A percentile compares a stretch with the other conserved stretches of the same genome.
Conservation (phyloP, 352 stramenopile species). For the Phytopythium montanum region DNA sequence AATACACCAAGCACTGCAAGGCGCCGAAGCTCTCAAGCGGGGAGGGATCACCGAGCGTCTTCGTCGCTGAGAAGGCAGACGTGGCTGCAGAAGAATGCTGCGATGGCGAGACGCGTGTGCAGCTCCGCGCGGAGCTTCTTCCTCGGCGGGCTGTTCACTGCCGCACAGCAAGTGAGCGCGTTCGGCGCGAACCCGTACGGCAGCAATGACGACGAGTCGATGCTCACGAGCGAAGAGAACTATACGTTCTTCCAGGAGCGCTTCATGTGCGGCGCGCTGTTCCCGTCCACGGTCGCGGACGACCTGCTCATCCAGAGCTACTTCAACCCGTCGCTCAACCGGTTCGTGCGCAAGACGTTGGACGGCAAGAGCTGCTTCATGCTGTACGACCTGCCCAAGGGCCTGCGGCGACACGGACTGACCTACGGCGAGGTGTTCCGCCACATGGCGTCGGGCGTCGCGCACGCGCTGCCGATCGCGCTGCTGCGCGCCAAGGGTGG, state of each 20-base stretch:
- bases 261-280: constrained; percentile 80
- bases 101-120: neutral
- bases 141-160: constrained; percentile 53
- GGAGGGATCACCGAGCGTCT: constrained; percentile 15
- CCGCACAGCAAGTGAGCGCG: constrained; percentile 41
- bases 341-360: constrained; percentile 79
- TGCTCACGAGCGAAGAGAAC: constrained; percentile 45
- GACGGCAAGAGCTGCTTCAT: constrained; percentile 86
- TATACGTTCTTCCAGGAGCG: constrained; percentile 85
- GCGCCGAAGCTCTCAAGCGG: constrained; percentile 11
- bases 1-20: neutral
- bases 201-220: constrained; percentile 15
- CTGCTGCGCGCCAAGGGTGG: constrained; percentile 57
- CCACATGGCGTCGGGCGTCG: constrained; percentile 67
- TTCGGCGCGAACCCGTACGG: constrained; percentile 22
- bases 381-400: constrained; percentile 67
- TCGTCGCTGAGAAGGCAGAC: constrained; percentile 31
- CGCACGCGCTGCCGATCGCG: constrained; percentile 74
- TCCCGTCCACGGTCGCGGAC: constrained; percentile 76
- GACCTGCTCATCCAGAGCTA: constrained; percentile 86
- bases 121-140: constrained; percentile 54
- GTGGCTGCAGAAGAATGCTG: constrained; percentile 35
- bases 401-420: constrained; percentile 37
- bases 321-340: constrained; percentile 84
- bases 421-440: constrained; percentile 75